Percentiles rank a stretch among this genome's conserved stretches.
Conservation (phyloP, 208 protist species). For the Plasmodiophora brassicae region DNA sequence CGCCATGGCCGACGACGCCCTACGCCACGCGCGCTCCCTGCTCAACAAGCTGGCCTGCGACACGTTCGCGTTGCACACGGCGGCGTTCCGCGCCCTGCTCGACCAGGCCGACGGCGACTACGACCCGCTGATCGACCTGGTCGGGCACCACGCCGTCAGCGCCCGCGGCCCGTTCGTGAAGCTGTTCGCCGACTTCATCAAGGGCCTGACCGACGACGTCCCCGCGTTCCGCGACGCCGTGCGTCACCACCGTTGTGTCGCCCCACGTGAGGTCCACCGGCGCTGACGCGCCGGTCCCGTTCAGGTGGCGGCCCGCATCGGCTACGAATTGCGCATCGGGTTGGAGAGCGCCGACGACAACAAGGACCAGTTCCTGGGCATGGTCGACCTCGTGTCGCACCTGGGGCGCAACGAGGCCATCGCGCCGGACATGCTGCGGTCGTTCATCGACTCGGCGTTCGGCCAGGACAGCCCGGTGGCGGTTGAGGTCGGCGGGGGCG, state of each 20-base stretch:
- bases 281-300: too few relatives aligned
- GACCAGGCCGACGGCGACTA: not conserved
- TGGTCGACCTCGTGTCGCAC: not conserved
- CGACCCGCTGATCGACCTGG: not conserved
- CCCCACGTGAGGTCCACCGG: not conserved
- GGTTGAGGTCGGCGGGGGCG: not conserved
- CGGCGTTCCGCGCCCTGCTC: not conserved
- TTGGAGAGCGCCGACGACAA: not conserved
- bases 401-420: not conserved
- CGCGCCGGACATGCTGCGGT: not conserved
- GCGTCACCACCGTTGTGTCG: not conserved
- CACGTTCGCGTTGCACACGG: not conserved
- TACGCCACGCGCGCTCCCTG: not conserved
- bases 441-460: not conserved
- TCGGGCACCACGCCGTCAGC: not conserved
- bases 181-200: not conserved
- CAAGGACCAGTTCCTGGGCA: not conserved
- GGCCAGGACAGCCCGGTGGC: not conserved
- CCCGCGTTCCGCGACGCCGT: not conserved
- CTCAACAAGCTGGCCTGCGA: not conserved
- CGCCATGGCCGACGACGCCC: too few relatives aligned
- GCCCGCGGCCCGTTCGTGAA: not conserved
- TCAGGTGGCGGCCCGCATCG: not conserved
- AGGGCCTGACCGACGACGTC: not conserved
- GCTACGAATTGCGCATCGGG: not conserved